Conservation (phyloP, 106 monocot species). For the Hemerocallis citrina region DNA sequence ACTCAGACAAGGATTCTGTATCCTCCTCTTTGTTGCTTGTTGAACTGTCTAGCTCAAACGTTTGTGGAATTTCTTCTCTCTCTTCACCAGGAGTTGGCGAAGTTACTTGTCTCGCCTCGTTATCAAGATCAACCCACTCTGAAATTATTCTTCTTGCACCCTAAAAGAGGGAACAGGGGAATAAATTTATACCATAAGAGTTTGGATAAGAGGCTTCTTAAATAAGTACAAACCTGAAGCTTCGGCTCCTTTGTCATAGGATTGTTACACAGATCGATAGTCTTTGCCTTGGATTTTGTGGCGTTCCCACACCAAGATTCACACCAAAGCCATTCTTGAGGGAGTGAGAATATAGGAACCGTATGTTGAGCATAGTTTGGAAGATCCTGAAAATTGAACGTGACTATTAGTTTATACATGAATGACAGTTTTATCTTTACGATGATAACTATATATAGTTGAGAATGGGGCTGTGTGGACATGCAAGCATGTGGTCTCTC, state of each 20-base stretch:
- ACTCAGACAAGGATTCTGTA: conserved; percentile 34
- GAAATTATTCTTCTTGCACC: conserved; percentile 86
- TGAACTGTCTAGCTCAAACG: conserved; percentile 5
- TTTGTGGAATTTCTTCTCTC: conserved; percentile 15
- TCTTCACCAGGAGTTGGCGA: conserved; percentile 59
- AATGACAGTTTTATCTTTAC: not conserved
- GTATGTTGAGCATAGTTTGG: conserved; percentile 98
- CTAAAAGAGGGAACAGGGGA: conserved; percentile 15
- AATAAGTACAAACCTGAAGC: conserved; percentile 48
- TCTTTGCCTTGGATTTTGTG: conserved; percentile 85
- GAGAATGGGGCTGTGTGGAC: too few species aligned
- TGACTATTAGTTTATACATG: too few species aligned
- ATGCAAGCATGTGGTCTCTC: too few species aligned
- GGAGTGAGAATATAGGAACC: conserved; percentile 95
- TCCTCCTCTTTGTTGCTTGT: conserved; percentile 13
- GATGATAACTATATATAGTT: too few species aligned
- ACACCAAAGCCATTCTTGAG: conserved; percentile 99
- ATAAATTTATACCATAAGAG: not conserved
- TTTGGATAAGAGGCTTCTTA: not conserved
- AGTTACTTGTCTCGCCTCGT: conserved; percentile 61
- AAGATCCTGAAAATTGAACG: conserved; percentile 62
- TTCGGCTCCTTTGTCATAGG: conserved; percentile 99
- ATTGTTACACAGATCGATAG: conserved; percentile 97
- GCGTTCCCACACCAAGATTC: conserved; percentile 99
- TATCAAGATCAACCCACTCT: conserved; percentile 88